A percentile compares a stretch with the other conserved stretches of the same genome.
These are phyloP conservation scores for Gastrolobium villosum DNA, from an alignment of 306 rosid genomes.

Conservation along the genomic window DNA sequence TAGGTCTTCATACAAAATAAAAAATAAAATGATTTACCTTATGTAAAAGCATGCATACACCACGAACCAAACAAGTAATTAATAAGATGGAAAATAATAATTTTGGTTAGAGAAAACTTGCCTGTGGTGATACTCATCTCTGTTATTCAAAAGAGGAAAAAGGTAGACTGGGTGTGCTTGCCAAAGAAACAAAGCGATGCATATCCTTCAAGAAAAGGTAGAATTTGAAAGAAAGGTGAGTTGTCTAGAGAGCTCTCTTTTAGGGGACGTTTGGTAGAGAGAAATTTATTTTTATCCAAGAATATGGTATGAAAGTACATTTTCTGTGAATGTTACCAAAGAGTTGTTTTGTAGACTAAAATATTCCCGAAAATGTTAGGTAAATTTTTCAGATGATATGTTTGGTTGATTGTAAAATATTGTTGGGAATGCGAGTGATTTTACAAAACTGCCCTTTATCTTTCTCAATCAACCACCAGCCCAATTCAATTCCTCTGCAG, in stretches of 20 bases:
- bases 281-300: too few relatives aligned
- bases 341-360: too few relatives aligned
- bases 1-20: constrained; percentile 55
- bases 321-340: too few relatives aligned
- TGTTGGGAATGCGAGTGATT: too few relatives aligned
- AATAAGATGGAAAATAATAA: background rate
- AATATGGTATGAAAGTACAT: too few relatives aligned
- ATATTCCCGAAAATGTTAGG: too few relatives aligned
- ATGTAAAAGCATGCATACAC: constrained; percentile 8
- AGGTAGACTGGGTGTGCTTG: constrained; percentile 73
- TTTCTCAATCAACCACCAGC: too few relatives aligned
- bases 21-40: background rate
- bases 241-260: background rate
- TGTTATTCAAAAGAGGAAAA: constrained; percentile 64
- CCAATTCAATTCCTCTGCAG: too few relatives aligned
- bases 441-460: too few relatives aligned
- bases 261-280: too few relatives aligned
- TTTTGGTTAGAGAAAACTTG: constrained; percentile 32
- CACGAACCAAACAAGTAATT: background rate
- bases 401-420: too few relatives aligned
- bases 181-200: constrained; percentile 78
- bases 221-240: background rate
- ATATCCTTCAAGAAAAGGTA: constrained; percentile 48
- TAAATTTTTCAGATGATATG: too few relatives aligned
- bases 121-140: constrained; percentile 72